Base-by-base conservation (phyloP, 768 basidiomycete genomes). In the Dioszegia aurantiaca region DNA sequence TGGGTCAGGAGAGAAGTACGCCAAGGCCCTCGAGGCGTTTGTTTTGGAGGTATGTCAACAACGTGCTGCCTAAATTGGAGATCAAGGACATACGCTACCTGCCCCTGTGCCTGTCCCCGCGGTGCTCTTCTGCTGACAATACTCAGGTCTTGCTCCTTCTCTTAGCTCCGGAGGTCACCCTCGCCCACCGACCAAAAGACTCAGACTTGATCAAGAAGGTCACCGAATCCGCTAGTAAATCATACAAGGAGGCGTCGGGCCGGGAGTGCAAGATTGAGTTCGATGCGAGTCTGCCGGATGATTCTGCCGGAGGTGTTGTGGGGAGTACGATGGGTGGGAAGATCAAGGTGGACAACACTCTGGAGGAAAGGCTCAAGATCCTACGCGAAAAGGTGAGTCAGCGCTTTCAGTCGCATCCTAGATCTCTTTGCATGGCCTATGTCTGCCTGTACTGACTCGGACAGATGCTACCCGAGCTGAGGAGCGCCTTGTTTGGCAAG, bases 391-490 rank as follows among this genome's bases (percentile, higher is more conserved):
- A 87, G 78, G 91, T 90, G 62, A 62, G 85, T 65, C 40, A n/a
- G n/a, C 14, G 33, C 33, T 33, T 28, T 45, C 33, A 14, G 2
- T 36, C 28, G 19, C 9, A 4, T 19, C 33, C 31, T 45, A 27
- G 36, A 28, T 46, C 26, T 8, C 16, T 19, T 8, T 48, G 30
- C 49, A 21, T 14, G 11, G n/a, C 17, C 23, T 23, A 10, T 23
- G 40, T 5, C 30, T 31, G 40, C 27, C 17, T 10, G 36, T 21
- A n/a, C 12, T 45, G 17, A 47, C 30, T 27, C 4, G 36, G n/a
- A 3, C 58, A 94, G 90, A 97, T 97, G 94, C 81, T 98, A 24
- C 94, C 94, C 1, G 92, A 95, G 79, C 90, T 98, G 66, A 81
- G 94, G 66, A 82, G 81, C 62, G 87, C 91, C 68, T 81, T 97